Conservation (phyloP, 495 filamentous ascomycete species). For the Aspergillus bridgeri region DNA sequence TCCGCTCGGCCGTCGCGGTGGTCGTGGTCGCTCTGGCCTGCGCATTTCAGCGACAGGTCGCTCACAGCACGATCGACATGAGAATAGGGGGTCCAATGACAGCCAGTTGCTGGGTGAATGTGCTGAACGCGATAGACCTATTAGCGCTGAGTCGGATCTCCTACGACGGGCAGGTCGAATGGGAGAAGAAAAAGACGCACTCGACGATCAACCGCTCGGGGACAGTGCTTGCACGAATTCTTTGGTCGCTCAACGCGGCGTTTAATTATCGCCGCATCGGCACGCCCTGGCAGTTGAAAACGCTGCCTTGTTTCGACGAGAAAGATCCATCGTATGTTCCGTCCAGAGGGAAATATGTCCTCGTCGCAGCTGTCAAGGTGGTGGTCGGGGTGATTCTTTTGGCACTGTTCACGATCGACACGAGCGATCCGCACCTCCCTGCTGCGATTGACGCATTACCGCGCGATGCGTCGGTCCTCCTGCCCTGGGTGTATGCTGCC, state of each 20-base stretch:
- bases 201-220: background rate
- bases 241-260: conserved; percentile 12
- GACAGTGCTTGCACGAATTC: background rate
- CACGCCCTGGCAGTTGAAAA: conserved; percentile 19
- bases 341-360: conserved; percentile 2
- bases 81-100: conserved; percentile 15
- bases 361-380: background rate
- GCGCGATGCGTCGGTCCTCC: background rate
- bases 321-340: background rate
- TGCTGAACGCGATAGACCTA: conserved; percentile 23
- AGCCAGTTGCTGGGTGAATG: conserved; percentile 24
- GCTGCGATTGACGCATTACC: conserved; percentile 4
- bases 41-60: conserved; percentile 4
- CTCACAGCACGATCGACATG: conserved; percentile 3
- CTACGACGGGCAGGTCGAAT: conserved; percentile 13
- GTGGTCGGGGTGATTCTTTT: background rate
- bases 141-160: conserved; percentile 18
- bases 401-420: conserved; percentile 15
- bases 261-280: conserved; percentile 25
- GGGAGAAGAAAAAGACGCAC: conserved; percentile 8
- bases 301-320: conserved; percentile 5
- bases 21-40: conserved; percentile 7
- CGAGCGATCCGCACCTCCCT: conserved; percentile 1
- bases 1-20: conserved; percentile 7
- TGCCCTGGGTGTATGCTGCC: conserved; percentile 2